phyloP scores from a whole-genome alignment of 2,329 filamentous ascomycete species.

The Aspergillus hortae region DNA sequence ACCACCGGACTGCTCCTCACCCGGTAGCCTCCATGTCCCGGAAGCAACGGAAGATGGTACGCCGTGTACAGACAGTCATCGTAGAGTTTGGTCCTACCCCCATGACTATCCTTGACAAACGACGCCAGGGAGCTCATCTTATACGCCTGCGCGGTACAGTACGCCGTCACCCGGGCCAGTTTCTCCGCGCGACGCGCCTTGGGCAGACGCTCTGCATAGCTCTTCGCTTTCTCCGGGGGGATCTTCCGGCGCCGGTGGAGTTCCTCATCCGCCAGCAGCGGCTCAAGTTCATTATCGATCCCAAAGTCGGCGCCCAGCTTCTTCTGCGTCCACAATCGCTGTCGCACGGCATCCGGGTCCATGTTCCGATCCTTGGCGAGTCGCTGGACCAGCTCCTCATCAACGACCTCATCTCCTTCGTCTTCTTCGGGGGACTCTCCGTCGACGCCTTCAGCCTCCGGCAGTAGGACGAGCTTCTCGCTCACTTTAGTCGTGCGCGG shows the following conservation, averaged over 20 bases:
- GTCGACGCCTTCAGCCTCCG: conserved; percentile 59
- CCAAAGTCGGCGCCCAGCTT: conserved; percentile 51
- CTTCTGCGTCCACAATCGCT: conserved; percentile 30
- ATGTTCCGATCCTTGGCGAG: conserved; percentile 30
- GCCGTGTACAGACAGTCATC: conserved; percentile 96
- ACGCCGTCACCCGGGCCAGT: conserved; percentile 85
- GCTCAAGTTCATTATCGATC: conserved; percentile 51
- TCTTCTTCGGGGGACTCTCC: conserved; percentile 22
- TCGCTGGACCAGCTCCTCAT: conserved; percentile 34
- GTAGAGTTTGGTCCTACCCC: conserved; percentile 91
- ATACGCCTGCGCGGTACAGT: conserved; percentile 92
- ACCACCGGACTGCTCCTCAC: conserved; percentile 86
- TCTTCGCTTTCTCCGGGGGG: conserved; percentile 64
- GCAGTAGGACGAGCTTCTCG: conserved; percentile 92
- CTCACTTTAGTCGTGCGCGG: conserved; percentile 89
- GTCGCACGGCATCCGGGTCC: conserved; percentile 32
- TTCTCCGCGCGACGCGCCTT: conserved; percentile 85
- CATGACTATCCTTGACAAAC: conserved; percentile 83
- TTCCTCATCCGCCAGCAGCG: conserved; percentile 57
- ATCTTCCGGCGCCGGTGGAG: conserved; percentile 53
- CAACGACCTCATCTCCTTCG: conserved; percentile 22
- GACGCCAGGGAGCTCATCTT: conserved; percentile 84
- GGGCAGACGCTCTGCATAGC: conserved; percentile 87
- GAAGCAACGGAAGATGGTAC: conserved; percentile 85
- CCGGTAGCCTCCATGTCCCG: conserved; percentile 80